These are phyloP conservation scores for Globisporangium emineosum DNA, from an alignment of 352 stramenopile species.

Conservation along the genomic window DNA sequence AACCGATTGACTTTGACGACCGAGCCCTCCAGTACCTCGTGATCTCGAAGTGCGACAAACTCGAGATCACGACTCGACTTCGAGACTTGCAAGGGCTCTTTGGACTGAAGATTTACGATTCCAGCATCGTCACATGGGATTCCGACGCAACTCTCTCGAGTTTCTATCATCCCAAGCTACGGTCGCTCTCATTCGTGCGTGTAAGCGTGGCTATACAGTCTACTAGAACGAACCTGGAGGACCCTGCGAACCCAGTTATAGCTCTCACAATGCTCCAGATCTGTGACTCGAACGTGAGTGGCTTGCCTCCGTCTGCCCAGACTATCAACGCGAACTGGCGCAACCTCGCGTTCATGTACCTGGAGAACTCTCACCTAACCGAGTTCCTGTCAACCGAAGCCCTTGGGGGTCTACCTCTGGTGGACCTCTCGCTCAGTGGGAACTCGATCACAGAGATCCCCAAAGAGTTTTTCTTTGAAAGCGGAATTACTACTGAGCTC, in stretches of 20 bases:
- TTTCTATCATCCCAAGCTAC: not conserved
- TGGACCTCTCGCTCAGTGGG: constrained; percentile 7
- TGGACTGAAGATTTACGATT: constrained; percentile 1
- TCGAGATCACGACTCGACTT: constrained; percentile 3
- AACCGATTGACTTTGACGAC: not conserved
- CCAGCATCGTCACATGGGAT: not conserved
- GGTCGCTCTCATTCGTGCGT: not conserved
- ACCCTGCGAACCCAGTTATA: not conserved
- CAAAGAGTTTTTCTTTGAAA: constrained; percentile 8
- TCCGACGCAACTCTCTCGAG: not conserved
- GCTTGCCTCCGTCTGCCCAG: not conserved
- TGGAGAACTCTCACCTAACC: not conserved
- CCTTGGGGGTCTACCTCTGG: not conserved
- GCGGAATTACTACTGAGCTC: not conserved
- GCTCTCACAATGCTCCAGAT: not conserved
- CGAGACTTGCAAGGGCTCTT: constrained; percentile 6
- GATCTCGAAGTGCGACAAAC: constrained; percentile 7
- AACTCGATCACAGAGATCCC: constrained; percentile 3
- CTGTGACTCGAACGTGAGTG: not conserved
- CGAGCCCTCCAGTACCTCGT: not conserved
- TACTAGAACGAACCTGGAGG: not conserved
- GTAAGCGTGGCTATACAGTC: not conserved
- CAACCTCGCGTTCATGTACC: constrained; percentile 6
- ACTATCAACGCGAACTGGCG: not conserved
- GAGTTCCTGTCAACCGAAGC: not conserved